Base-by-base conservation (phyloP, 1,284 basidiomycete genomes). In the Ganoderma lingzhi region DNA sequence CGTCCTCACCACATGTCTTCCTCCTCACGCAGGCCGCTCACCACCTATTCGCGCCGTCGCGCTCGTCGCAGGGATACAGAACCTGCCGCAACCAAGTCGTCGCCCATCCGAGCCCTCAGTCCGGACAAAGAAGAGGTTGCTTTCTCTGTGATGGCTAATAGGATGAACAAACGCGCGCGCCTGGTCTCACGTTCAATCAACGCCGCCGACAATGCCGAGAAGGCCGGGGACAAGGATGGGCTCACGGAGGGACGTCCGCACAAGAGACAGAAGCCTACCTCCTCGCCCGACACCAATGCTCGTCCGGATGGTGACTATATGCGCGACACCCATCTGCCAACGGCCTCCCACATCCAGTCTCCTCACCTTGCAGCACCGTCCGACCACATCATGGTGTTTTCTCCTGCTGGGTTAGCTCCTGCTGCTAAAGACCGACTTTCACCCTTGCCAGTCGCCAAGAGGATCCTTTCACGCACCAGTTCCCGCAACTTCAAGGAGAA, bases 401-500 rank as follows among this genome's bases (percentile, higher is more conserved):
- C 74, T 37, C 75, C 73, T 35, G 56, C 39, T 42, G 1, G 53
- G 17, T 62, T 64, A 44, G 65, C 73, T 41, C 66, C 70, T 14
- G 59, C 64, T 39, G 30, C 62, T 48, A 73, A 76, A 58, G 83
- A 84, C 56, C 74, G 76, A 51, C 70, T 86, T 10, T 86, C 83
- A n/a, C 84, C 80, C 2, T 76, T 84, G 48, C 84, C 85, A 62
- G 75, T 82, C 35, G 77, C 82, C 59, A 85, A 81, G 71, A 83
- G 84, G 28, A 80, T 84, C 39, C 71, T 81, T 30, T 85, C 86
- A 66, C 83, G 84, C 66, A 82, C 83, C 32, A 80, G 78, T 55
- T 88, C 86, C 68, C 79, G 80, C 59, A 82, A 81, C 62, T 78
- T 85, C 62, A 87, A 87, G 72, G 87, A 88, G 76, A 88, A 87